Conservation (phyloP, 495 filamentous ascomycete genomes). For the Xylaria nigripes region DNA sequence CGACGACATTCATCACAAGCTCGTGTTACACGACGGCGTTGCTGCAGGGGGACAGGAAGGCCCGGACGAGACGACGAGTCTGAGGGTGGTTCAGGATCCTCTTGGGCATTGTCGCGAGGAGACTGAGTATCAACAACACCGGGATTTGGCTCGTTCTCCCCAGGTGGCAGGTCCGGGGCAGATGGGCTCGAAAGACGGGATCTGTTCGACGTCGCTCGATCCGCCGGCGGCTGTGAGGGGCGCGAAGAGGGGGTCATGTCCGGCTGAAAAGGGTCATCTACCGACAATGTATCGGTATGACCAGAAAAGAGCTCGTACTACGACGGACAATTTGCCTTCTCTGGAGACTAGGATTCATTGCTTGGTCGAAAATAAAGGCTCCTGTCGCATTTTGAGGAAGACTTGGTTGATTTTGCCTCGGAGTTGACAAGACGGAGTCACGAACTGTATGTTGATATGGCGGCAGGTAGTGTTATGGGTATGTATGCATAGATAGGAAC, state of each 20-base stretch:
- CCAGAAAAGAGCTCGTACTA: background rate
- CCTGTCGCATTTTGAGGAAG: slow-evolving; percentile 12
- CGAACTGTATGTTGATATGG: too few species aligned
- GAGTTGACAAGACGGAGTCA: too few species aligned
- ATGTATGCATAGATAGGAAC: too few species aligned
- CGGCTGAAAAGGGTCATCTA: slow-evolving; percentile 4
- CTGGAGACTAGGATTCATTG: background rate
- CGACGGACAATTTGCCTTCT: background rate
- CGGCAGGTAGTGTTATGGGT: too few species aligned
- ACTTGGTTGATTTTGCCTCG: too few species aligned
- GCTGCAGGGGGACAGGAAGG: slow-evolving; percentile 58
- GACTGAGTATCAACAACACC: background rate
- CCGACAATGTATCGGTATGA: background rate
- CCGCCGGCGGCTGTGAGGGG: slow-evolving; percentile 22
- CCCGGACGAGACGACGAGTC: slow-evolving; percentile 24
- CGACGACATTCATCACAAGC: slow-evolving; percentile 94
- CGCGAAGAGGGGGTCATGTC: slow-evolving; percentile 26
- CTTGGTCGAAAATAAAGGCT: slow-evolving; percentile 1
- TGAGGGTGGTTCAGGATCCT: slow-evolving; percentile 16
- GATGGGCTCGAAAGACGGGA: slow-evolving; percentile 1
- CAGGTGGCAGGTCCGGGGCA: slow-evolving; percentile 15
- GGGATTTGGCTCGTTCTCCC: background rate
- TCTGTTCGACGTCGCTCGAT: slow-evolving; percentile 8
- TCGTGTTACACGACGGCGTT: slow-evolving; percentile 78
- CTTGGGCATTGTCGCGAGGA: slow-evolving; percentile 13